Conservation (phyloP, 2,329 filamentous ascomycete genomes). For the Penicillium frequentans region DNA sequence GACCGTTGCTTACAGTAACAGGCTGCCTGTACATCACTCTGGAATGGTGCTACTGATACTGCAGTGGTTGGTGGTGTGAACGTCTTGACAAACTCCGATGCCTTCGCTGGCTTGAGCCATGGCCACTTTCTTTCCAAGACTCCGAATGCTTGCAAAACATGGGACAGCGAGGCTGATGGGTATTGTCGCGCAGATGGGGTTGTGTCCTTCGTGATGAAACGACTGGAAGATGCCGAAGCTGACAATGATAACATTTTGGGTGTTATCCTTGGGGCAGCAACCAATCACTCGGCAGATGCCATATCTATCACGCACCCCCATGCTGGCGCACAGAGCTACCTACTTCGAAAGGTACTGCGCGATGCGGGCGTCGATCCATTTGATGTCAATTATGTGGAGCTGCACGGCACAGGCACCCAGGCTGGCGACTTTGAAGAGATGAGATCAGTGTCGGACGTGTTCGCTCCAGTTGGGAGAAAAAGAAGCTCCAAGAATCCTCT, state of each 20-base stretch:
- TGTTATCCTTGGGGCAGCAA: slow-evolving; percentile 43
- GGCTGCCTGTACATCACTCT: slow-evolving; percentile 65
- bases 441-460: background rate
- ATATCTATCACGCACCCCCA: slow-evolving; percentile 47
- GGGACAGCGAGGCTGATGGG: slow-evolving; percentile 52
- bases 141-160: slow-evolving; percentile 50
- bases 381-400: slow-evolving; percentile 40
- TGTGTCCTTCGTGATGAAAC: slow-evolving; percentile 53
- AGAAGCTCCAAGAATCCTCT: slow-evolving; percentile 17
- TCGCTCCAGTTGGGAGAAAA: no score
- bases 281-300: slow-evolving; percentile 51
- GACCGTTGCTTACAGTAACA: no score
- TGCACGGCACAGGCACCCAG: slow-evolving; percentile 46
- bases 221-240: slow-evolving; percentile 49
- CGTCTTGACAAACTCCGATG: slow-evolving; percentile 71
- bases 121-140: slow-evolving; percentile 31
- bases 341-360: slow-evolving; percentile 39
- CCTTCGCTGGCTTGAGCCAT: slow-evolving; percentile 70
- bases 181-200: slow-evolving; percentile 56
- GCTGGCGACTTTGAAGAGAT: slow-evolving; percentile 42
- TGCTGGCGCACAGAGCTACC: slow-evolving; percentile 38
- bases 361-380: slow-evolving; percentile 37
- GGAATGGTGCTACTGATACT: slow-evolving; percentile 74
- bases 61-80: slow-evolving; percentile 79
- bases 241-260: slow-evolving; percentile 49